phyloP scores from a whole-genome alignment of 345 rosid genomes.

The Dipteronia sinensis region DNA sequence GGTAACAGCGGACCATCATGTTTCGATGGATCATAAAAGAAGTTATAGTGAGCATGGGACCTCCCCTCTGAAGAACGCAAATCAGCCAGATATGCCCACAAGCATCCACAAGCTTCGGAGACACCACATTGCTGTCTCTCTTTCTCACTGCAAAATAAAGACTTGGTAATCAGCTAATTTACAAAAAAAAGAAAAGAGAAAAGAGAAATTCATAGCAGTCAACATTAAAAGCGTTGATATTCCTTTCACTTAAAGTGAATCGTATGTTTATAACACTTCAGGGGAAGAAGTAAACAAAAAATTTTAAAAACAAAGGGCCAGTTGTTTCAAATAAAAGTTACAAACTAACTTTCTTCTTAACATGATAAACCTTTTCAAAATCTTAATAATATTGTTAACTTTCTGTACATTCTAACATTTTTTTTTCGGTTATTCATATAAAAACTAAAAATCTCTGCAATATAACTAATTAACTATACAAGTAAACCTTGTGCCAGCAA shows the following conservation, averaged over 20 bases:
- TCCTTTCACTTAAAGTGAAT: not conserved
- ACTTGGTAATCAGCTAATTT: not conserved
- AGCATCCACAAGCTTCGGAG: conserved; percentile 74
- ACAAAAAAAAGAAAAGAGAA: not conserved
- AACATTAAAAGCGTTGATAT: not conserved
- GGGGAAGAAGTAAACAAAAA: not conserved
- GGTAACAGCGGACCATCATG: conserved; percentile 65
- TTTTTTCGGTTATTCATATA: not conserved
- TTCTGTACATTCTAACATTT: not conserved
- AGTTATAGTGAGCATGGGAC: conserved; percentile 77
- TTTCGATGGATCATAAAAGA: conserved; percentile 68
- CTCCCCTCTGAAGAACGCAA: conserved; percentile 59
- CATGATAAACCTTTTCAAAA: not conserved
- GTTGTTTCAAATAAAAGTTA: no score
- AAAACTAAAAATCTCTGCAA: not conserved
- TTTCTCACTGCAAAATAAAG: conserved; percentile 71
- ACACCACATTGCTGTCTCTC: conserved; percentile 75
- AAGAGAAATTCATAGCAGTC: not conserved
- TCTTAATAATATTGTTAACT: not conserved
- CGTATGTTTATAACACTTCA: not conserved
- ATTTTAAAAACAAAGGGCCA: not conserved
- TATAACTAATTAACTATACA: not conserved
- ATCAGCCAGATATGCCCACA: conserved; percentile 89
- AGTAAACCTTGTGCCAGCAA: not conserved
- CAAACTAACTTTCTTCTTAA: not conserved